Evolutionary conservation across 768 basidiomycete species (phyloP), one percentile per base, ranked within the genome.

Genomic region (Cyclocybe cylindracea): DNA sequence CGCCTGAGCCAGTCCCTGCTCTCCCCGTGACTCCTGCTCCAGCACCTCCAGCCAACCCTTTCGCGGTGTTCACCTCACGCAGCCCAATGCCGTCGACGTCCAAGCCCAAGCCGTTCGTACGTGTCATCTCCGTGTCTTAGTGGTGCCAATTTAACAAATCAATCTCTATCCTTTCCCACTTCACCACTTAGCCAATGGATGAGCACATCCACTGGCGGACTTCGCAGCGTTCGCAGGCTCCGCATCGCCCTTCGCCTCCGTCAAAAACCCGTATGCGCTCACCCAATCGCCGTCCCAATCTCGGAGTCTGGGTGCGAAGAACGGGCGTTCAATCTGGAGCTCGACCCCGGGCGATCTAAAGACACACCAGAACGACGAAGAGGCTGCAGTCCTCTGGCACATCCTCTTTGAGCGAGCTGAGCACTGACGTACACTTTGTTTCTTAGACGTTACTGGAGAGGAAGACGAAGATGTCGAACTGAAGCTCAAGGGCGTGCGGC

Each of bases 401-500:
- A 38, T 45, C 34, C 39, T 44, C 33, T 37, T 33, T 46, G 18
- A 47, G 48, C 14, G 41, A 37, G 31, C 14, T 44, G 19, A 6
- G 38, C 51, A 51, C 60, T 53, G 58, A 59, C 50, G 39, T 56
- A 50, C 51, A 51, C 45, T 46, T 43, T 56, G n/a, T 45, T 46
- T 11, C 35, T 44, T 49, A 80, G 79, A 66, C 59, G 19, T 76
- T 33, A 88, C 85, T 2, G 86, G 86, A 8, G 86, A 89, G 59
- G 86, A 89, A 61, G 75, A 79, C 42, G 86, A 89, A 65, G 70
- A 74, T 8, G 72, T 82, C 7, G 65, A 72, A 54, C 62, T 78
- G 42, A 85, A 86, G 56, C 70, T 85, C 52, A 85, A 82, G 56
- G 80, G 82, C 38, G 78, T 78, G 36, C 85, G 81, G 59, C 71